These are phyloP conservation scores for Trichoderma sp. DNA, from an alignment of 2,329 filamentous ascomycete species.

Conservation along the genomic window DNA sequence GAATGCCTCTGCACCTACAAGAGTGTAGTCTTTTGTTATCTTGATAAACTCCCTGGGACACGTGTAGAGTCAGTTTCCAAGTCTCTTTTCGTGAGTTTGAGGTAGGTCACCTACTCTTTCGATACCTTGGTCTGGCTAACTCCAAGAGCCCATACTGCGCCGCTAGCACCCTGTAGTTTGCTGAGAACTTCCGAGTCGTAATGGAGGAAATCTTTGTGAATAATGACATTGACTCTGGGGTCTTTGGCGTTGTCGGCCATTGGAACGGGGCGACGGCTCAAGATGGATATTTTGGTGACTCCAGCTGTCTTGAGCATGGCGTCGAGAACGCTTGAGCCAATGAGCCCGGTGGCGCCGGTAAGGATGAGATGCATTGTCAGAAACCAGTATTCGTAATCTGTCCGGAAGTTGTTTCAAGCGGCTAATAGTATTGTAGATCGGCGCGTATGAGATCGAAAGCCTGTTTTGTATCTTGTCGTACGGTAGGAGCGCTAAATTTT, in stretches of 20 bases:
- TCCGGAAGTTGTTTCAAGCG: too few relatives aligned
- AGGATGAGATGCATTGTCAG: constrained; percentile 26
- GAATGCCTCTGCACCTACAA: constrained; percentile 8
- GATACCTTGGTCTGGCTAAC: constrained; percentile 13
- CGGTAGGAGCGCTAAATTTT: too few relatives aligned
- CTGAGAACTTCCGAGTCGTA: constrained; percentile 18
- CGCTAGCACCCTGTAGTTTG: constrained; percentile 22
- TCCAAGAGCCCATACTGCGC: constrained; percentile 22
- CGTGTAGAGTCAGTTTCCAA: background rate
- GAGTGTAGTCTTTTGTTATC: background rate
- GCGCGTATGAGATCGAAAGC: too few relatives aligned
- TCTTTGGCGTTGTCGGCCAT: constrained; percentile 24
- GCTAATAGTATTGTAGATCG: too few relatives aligned
- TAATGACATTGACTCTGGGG: constrained; percentile 19
- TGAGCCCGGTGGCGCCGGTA: constrained; percentile 24
- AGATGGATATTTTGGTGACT: constrained; percentile 26
- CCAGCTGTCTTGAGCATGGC: constrained; percentile 21
- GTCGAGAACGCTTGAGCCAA: constrained; percentile 23
- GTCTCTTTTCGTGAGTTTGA: background rate
- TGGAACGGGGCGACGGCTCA: constrained; percentile 21
- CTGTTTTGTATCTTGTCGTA: too few relatives aligned
- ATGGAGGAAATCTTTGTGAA: constrained; percentile 21
- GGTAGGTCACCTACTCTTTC: background rate
- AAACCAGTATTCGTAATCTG: too few relatives aligned
- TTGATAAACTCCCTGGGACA: background rate